Conservation (phyloP, 306 rosid species). For the Quercus alba region DNA sequence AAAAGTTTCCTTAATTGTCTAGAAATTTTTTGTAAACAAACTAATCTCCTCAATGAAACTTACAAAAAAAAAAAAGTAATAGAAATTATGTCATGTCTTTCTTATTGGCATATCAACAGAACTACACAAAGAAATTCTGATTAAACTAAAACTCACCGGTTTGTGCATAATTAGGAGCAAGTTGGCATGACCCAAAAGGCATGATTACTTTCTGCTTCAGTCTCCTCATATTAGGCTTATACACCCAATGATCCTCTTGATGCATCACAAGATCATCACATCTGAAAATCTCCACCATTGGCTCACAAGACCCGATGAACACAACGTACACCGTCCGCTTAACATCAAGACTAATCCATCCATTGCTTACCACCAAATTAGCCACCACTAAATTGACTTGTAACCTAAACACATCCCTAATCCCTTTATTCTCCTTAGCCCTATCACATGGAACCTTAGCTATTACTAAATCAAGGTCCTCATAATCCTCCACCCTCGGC, state of each 20-base stretch:
- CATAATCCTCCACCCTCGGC: conserved; percentile 34
- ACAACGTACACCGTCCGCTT: conserved; percentile 51
- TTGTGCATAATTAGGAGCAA: conserved; percentile 56
- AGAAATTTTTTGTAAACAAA: neutral
- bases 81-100: neutral
- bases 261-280: conserved; percentile 70
- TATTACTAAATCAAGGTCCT: conserved; percentile 51
- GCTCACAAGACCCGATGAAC: conserved; percentile 67
- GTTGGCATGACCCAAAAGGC: conserved; percentile 80
- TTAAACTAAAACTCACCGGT: conserved; percentile 44
- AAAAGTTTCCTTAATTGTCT: neutral
- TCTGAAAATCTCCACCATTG: conserved; percentile 83
- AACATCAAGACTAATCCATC: conserved; percentile 33
- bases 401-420: conserved; percentile 57
- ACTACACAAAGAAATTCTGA: neutral
- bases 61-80: too few relatives aligned
- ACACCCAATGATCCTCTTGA: conserved; percentile 44
- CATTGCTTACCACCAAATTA: conserved; percentile 49
- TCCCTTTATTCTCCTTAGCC: conserved; percentile 5
- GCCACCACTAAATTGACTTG: conserved; percentile 88
- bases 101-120: too few relatives aligned
- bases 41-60: neutral
- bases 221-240: conserved; percentile 14
- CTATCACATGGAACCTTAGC: conserved; percentile 57
- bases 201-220: conserved; percentile 56